Evolutionary conservation across 331 rosid genomes (phyloP).

Genomic region (Cucumis variabilis): DNA sequence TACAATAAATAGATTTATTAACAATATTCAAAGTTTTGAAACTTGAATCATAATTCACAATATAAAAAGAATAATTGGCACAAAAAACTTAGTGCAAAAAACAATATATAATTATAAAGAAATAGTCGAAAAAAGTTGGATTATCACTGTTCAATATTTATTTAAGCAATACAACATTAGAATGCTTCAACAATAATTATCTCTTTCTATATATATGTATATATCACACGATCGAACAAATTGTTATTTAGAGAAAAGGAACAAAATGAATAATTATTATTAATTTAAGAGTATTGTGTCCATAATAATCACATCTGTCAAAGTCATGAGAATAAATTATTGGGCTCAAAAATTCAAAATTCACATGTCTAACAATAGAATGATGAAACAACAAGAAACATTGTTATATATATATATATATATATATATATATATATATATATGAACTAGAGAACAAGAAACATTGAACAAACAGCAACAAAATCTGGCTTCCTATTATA

Average conservation of each 20-base stretch:
- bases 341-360: background rate
- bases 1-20: background rate
- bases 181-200: background rate
- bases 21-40: background rate
- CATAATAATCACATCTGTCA: background rate
- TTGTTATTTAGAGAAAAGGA: background rate
- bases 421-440: too few relatives aligned
- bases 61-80: background rate
- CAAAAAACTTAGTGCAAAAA: background rate
- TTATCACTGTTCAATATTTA: background rate
- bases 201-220: too few relatives aligned
- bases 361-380: constrained; percentile 28
- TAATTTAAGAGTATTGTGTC: background rate
- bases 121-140: background rate
- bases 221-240: background rate
- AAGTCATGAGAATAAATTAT: background rate
- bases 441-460: background rate
- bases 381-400: background rate
- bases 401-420: background rate
- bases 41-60: background rate
- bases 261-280: background rate
- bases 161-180: background rate
- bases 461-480: background rate
- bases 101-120: background rate
- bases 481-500: background rate